phyloP scores from a whole-genome alignment of 2,329 filamentous ascomycete genomes.

The Fusarium papillatum region DNA sequence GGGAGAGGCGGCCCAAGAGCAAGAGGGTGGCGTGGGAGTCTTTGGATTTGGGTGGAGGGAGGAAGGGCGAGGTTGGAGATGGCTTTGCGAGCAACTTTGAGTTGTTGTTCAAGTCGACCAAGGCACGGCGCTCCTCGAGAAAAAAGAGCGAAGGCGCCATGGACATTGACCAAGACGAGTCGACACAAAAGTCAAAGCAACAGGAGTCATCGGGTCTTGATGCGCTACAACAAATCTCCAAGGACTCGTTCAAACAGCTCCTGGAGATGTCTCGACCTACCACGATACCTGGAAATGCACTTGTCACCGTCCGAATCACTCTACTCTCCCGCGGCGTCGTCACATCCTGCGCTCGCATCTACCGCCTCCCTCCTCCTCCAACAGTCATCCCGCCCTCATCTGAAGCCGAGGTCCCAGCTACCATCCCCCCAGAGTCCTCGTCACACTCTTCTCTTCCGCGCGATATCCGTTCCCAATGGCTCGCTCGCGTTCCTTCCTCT shows the following conservation, averaged over 20 bases:
- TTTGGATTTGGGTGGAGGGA: conserved; percentile 79
- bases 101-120: conserved; percentile 63
- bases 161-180: conserved; percentile 46
- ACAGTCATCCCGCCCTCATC: conserved; percentile 43
- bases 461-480: conserved; percentile 78
- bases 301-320: conserved; percentile 75
- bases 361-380: conserved; percentile 74
- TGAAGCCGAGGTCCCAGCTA: conserved; percentile 61
- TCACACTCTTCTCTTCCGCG: conserved; percentile 50
- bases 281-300: conserved; percentile 51
- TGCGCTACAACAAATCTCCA: conserved; percentile 42
- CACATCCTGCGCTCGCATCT: conserved; percentile 82
- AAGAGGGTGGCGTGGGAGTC: conserved; percentile 83
- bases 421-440: conserved; percentile 48
- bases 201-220: conserved; percentile 16
- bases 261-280: conserved; percentile 36
- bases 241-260: conserved; percentile 48
- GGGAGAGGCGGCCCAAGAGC: conserved; percentile 84
- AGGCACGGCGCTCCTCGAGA: conserved; percentile 10
- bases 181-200: neutral
- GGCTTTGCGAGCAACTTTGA: conserved; percentile 92
- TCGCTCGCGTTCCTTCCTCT: conserved; percentile 63
- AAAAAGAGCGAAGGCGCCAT: conserved; percentile 28
- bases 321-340: conserved; percentile 80
- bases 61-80: conserved; percentile 85